Base-by-base conservation (phyloP, 2,329 filamentous ascomycete genomes). In the Ceratocystis variospora region DNA sequence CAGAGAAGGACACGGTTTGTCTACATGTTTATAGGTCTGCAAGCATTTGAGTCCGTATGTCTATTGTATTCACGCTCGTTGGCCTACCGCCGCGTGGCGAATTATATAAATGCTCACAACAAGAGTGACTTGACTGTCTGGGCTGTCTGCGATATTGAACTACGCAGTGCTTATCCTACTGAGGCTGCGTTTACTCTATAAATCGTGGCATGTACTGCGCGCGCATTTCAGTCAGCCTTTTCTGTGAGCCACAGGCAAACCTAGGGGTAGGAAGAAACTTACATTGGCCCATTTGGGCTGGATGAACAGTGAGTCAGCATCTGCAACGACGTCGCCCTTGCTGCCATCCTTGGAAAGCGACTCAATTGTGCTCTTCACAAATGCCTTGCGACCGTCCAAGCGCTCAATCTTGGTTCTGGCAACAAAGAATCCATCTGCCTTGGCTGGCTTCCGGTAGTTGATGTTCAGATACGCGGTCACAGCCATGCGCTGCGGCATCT, bases 381-480 rank as follows among this genome's bases (percentile, higher is more conserved):
- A 96, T 7, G 91, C 93, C 79, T 97, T 97, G 69, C 94, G 82
- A 0, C 94, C 93, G 73, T 97, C 91, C 1, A 93, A 88, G 77
- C 88, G 91, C 8, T 83, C 86, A 28, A 92, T 96, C 73, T 85
- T 83, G 5, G 90, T 92, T 69, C 83, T 81, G 68, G 97, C 77
- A 57, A 96, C 89, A 37, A 95, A 79, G 73, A 88, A 94, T 68
- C 83, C 83, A 22, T 84, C 83, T 5, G 91, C 90, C 71, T 83
- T 84, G 59, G 88, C 87, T 4, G 94, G 94, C 69, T 84, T 84
- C 71, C 87, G 85, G 76, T 96, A 99, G 75, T 95, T 87, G 71
- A 88, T 79, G 71, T 83, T 91, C 71, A 99, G 77, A 72, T 87
- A 93, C 63, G 93, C 94, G 46, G 94, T 97, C 74, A 96, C 82